Evolutionary conservation across 352 stramenopile species (phyloP).

Genomic region (Aphanomyces astaci): DNA sequence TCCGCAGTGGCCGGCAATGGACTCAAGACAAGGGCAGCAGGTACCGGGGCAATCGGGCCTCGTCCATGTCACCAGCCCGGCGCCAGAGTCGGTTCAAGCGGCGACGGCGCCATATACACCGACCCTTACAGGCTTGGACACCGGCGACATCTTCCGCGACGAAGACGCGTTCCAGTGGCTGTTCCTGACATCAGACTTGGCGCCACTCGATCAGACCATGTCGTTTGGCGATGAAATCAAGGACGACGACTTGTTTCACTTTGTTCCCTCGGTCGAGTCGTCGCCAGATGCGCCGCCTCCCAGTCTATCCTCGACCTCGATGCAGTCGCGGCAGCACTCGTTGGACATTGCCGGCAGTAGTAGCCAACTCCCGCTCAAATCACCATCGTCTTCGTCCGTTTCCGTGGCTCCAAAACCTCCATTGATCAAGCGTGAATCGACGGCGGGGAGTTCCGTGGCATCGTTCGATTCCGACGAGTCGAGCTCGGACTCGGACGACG

Average conservation of each 20-base stretch:
- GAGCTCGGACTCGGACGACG: constrained; percentile 17
- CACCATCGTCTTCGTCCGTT: neutral
- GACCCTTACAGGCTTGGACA: neutral
- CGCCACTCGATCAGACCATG: constrained; percentile 17
- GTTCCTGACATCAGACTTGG: constrained; percentile 20
- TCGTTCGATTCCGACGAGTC: constrained; percentile 10
- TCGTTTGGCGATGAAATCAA: constrained; percentile 8
- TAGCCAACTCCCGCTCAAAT: neutral
- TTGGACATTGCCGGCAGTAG: neutral
- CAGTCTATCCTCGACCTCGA: neutral
- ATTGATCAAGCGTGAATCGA: constrained; percentile 16
- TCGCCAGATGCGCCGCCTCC: neutral
- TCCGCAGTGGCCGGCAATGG: neutral
- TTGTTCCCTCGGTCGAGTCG: neutral
- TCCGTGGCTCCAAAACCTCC: neutral
- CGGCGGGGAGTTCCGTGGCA: neutral
- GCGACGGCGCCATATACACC: neutral
- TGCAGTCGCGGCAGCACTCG: neutral
- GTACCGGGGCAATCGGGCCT: no score
- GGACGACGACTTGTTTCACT: constrained; percentile 12
- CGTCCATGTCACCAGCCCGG: neutral
- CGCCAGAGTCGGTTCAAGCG: neutral
- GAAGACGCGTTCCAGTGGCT: constrained; percentile 23
- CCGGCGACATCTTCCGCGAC: constrained; percentile 17
- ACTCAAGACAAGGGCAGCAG: neutral